Percentiles rank a stretch among this genome's conserved stretches.
Evolutionary conservation across 768 basidiomycete genomes (phyloP).

Genomic region (Podaxis rugospora): DNA sequence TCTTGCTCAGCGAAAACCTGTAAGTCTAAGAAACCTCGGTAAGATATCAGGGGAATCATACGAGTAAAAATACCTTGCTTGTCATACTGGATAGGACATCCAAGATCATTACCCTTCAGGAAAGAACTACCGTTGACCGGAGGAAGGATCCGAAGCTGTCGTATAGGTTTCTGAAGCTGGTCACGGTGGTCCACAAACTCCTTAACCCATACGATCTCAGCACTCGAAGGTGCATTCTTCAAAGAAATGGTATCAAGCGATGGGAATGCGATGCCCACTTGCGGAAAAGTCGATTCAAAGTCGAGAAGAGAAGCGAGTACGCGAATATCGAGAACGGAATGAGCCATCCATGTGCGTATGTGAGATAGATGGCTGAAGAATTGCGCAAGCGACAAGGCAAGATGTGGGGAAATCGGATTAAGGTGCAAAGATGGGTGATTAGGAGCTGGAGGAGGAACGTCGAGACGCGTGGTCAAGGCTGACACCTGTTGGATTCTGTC

Average conservation of each 20-base stretch:
- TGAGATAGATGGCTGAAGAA: not conserved
- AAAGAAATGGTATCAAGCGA: not conserved
- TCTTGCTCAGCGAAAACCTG: not conserved
- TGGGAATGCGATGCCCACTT: not conserved
- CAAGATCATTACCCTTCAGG: not conserved
- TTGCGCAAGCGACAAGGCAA: not conserved
- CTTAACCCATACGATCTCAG: not conserved
- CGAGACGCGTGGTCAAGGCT: not conserved
- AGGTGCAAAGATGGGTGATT: not conserved
- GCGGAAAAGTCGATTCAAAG: no score
- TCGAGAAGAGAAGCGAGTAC: not conserved
- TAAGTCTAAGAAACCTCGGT: not conserved
- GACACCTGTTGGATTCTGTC: not conserved
- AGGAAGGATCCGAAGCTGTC: not conserved
- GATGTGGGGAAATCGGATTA: not conserved
- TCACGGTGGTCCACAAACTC: not conserved
- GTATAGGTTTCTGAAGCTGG: not conserved
- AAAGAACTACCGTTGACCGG: not conserved
- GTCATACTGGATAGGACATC: not conserved
- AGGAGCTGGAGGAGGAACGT: not conserved
- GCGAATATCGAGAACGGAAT: not conserved
- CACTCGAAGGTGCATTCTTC: not conserved
- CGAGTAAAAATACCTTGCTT: not conserved
- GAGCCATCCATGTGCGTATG: not conserved
- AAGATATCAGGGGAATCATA: not conserved